phyloP scores from a whole-genome alignment of 345 rosid species.

The Populus ilicifolia region DNA sequence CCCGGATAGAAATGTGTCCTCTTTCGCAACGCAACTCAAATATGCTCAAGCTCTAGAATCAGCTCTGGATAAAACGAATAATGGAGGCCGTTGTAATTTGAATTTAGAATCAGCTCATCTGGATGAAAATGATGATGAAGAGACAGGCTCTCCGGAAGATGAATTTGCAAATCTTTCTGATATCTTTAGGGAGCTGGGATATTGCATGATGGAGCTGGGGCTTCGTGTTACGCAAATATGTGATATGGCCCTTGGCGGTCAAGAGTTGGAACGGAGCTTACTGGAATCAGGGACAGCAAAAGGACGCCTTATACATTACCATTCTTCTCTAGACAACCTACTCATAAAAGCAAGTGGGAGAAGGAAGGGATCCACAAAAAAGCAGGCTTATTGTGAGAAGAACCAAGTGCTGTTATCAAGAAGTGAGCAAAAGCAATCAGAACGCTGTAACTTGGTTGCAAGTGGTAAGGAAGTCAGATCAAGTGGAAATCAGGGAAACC shows the following conservation, averaged over 20 bases:
- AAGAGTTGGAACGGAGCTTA: slow-evolving; percentile 60
- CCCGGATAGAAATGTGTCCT: slow-evolving; percentile 68
- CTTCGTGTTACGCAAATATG: slow-evolving; percentile 63
- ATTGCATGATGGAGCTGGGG: slow-evolving; percentile 74
- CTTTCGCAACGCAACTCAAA: slow-evolving; percentile 72
- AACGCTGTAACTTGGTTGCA: slow-evolving; percentile 19
- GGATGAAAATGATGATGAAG: slow-evolving; percentile 12
- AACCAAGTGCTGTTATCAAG: slow-evolving; percentile 8
- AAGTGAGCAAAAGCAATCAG: slow-evolving; percentile 16
- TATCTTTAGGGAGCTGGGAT: slow-evolving; percentile 59
- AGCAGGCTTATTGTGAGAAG: slow-evolving; percentile 14
- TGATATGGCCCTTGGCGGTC: slow-evolving; percentile 68
- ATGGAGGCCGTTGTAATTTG: neutral
- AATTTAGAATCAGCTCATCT: slow-evolving; percentile 15
- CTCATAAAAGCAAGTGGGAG: slow-evolving; percentile 35
- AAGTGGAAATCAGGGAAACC: slow-evolving; percentile 24
- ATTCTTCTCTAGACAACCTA: slow-evolving; percentile 52
- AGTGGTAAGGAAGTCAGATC: slow-evolving; percentile 15
- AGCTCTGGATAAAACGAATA: slow-evolving; percentile 14
- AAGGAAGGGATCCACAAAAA: slow-evolving; percentile 30
- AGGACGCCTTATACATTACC: slow-evolving; percentile 87
- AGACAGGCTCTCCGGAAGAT: slow-evolving; percentile 20
- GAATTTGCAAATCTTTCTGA: slow-evolving; percentile 52
- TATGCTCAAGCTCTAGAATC: slow-evolving; percentile 33
- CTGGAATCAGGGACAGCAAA: slow-evolving; percentile 73